Evolutionary conservation across 192 early-diverging fungal genomes (phyloP).

Genomic region (Phlyctochytrium arcticum): DNA sequence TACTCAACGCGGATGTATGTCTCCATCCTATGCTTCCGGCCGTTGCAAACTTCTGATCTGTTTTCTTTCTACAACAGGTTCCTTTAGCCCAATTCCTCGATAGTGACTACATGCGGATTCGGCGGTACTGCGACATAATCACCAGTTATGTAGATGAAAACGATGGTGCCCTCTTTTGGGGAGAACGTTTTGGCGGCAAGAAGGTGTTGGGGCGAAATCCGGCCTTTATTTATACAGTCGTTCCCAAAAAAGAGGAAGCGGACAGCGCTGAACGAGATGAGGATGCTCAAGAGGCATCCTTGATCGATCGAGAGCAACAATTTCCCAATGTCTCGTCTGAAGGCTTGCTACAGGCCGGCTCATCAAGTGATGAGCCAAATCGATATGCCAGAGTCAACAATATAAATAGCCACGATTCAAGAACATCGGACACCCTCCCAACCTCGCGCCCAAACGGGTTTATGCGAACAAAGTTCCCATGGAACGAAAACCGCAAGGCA

Average conservation of each 20-base stretch:
- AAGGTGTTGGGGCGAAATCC: background rate
- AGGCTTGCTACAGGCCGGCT: too few relatives aligned
- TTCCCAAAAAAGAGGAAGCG: background rate
- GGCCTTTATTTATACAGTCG: background rate
- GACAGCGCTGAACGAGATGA: background rate
- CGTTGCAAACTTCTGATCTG: too few relatives aligned
- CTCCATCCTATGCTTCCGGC: too few relatives aligned
- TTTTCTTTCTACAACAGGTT: too few relatives aligned
- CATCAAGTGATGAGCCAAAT: background rate
- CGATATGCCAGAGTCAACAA: background rate
- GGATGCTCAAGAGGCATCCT: too few relatives aligned
- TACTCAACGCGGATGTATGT: background rate
- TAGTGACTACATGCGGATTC: background rate
- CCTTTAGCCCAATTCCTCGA: background rate
- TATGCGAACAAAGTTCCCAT: background rate
- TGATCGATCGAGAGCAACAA: background rate
- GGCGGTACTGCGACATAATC: background rate
- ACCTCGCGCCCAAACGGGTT: too few relatives aligned
- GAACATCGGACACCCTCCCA: background rate
- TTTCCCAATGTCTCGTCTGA: background rate
- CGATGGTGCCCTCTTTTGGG: conserved; percentile 3
- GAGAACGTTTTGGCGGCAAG: background rate
- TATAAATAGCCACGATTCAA: too few relatives aligned
- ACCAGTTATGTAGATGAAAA: conserved; percentile 3
- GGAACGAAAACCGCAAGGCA: background rate